Evolutionary conservation across 345 rosid species (phyloP).

Genomic region (Cardamine chenopodiifolia): DNA sequence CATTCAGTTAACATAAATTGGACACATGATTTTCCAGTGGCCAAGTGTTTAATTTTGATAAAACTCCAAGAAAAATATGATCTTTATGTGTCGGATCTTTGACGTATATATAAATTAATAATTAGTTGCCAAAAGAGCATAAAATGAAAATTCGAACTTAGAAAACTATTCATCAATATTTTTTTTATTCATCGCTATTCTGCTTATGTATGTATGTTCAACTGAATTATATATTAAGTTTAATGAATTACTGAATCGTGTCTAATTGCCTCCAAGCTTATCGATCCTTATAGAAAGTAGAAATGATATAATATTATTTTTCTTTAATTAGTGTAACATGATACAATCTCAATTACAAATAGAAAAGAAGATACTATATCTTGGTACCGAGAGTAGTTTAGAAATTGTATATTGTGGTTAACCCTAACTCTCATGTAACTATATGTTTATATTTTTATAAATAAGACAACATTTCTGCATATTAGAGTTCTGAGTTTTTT

Average conservation of each 20-base stretch:
- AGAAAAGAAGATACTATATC: background rate
- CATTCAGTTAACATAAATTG: background rate
- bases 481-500: too few relatives aligned
- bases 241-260: background rate
- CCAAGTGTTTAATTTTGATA: background rate
- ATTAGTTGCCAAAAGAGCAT: background rate
- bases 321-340: background rate
- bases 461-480: too few relatives aligned
- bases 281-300: too few relatives aligned
- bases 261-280: background rate
- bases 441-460: too few relatives aligned
- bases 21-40: slow-evolving; percentile 14
- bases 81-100: slow-evolving; percentile 17
- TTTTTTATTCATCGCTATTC: too few relatives aligned
- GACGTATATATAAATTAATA: background rate
- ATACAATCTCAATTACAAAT: background rate
- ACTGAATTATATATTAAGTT: too few relatives aligned
- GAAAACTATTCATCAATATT: background rate
- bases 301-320: too few relatives aligned
- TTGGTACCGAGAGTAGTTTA: too few relatives aligned
- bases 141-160: background rate
- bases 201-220: too few relatives aligned
- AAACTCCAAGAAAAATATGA: background rate
- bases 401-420: too few relatives aligned
- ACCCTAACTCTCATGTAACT: too few relatives aligned